These are phyloP conservation scores for Acorus calamus DNA, from an alignment of 106 monocot genomes.

Conservation along the genomic window DNA sequence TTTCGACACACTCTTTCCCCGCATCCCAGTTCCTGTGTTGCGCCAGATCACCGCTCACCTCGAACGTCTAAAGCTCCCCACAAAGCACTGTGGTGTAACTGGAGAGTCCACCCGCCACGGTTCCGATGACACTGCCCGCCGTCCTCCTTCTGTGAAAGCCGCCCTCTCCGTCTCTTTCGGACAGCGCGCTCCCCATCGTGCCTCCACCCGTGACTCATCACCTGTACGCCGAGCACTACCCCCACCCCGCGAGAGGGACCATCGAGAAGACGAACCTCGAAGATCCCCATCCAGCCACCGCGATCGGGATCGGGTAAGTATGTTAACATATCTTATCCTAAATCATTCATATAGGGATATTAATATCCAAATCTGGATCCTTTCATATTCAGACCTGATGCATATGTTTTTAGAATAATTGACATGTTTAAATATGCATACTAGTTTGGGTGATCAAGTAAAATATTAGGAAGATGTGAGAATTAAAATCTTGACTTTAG, in stretches of 20 bases:
- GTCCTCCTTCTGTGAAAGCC: slow-evolving; percentile 91
- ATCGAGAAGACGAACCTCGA: slow-evolving; percentile 19
- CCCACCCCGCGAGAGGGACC: slow-evolving; percentile 23
- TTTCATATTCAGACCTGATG: too few relatives aligned
- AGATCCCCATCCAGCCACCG: slow-evolving; percentile 16
- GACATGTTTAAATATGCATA: too few relatives aligned
- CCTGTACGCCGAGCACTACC: slow-evolving; percentile 60
- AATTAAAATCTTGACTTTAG: too few relatives aligned
- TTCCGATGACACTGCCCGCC: slow-evolving; percentile 68
- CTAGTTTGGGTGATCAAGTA: too few relatives aligned
- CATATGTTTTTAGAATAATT: too few relatives aligned
- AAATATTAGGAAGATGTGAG: too few relatives aligned
- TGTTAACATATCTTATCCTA: neutral
- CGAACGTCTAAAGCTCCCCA: slow-evolving; percentile 72
- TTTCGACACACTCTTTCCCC: slow-evolving; percentile 86
- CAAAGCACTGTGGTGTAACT: slow-evolving; percentile 61
- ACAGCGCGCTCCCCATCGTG: slow-evolving; percentile 88
- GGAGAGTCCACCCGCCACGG: slow-evolving; percentile 75
- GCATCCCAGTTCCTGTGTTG: slow-evolving; percentile 69
- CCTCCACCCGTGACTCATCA: slow-evolving; percentile 82
- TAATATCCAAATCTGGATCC: too few relatives aligned
- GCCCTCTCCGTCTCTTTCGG: slow-evolving; percentile 87
- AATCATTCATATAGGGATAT: too few relatives aligned
- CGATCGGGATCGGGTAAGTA: slow-evolving; percentile 11
- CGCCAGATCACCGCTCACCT: slow-evolving; percentile 54